phyloP scores from a whole-genome alignment of 345 rosid genomes.

The Aquilaria yunnanensis region DNA sequence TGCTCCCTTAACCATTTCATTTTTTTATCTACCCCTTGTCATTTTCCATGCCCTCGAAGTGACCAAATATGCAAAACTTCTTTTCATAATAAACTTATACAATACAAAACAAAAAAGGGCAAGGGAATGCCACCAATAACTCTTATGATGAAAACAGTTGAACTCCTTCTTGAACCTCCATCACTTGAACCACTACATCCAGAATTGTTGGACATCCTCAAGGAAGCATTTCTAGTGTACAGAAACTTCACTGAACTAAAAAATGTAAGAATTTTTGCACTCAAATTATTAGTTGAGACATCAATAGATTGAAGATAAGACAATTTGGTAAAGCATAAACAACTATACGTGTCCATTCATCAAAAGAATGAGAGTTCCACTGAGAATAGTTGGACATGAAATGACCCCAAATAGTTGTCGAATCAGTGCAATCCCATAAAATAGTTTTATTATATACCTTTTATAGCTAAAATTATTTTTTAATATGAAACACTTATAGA shows the following conservation, averaged over 20 bases:
- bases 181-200: conserved; percentile 15
- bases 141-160: conserved; percentile 37
- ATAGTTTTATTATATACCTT: too few species aligned
- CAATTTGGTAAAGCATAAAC: conserved; percentile 33
- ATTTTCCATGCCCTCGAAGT: conserved; percentile 30
- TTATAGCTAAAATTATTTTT: too few species aligned
- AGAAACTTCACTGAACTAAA: conserved; percentile 31
- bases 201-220: conserved; percentile 25
- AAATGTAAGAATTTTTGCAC: conserved; percentile 40
- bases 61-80: conserved; percentile 32
- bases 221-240: conserved; percentile 38
- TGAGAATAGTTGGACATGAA: too few species aligned
- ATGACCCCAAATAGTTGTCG: too few species aligned
- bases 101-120: conserved; percentile 38
- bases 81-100: conserved; percentile 38
- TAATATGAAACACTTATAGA: too few species aligned
- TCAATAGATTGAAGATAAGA: conserved; percentile 39
- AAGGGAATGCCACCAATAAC: conserved; percentile 37
- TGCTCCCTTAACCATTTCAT: conserved; percentile 20
- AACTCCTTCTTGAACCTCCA: conserved; percentile 16
- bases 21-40: conserved; percentile 40
- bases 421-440: too few species aligned
- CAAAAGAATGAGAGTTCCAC: too few species aligned
- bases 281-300: conserved; percentile 70
- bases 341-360: too few species aligned